Conservation (phyloP, 495 filamentous ascomycete genomes). For the Penicillium daleae region DNA sequence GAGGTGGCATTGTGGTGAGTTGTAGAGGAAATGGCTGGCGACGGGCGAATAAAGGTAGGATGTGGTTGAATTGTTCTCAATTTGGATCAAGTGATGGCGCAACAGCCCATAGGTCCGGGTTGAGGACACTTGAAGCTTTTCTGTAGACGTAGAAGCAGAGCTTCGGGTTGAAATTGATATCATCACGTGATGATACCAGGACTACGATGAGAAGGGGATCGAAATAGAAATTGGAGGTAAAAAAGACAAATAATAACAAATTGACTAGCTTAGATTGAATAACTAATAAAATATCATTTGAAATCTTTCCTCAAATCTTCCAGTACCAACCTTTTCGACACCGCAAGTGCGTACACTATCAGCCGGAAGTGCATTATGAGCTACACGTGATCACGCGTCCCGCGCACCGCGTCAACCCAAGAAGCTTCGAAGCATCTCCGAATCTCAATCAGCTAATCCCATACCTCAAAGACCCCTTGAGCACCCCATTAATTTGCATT, state of each 20-base stretch:
- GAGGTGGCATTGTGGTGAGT: slow-evolving; percentile 65
- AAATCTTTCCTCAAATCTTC: neutral
- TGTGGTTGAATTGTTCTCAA: no score
- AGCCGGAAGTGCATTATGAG: neutral
- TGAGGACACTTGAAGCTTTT: neutral
- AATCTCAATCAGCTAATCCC: neutral
- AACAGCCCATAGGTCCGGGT: neutral
- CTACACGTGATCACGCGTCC: slow-evolving; percentile 36
- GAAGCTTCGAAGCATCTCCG: slow-evolving; percentile 7
- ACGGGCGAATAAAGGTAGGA: neutral
- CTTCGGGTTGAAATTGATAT: slow-evolving; percentile 21
- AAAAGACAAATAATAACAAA: no score
- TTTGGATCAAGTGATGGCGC: neutral
- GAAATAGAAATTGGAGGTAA: neutral
- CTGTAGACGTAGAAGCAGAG: slow-evolving; percentile 12
- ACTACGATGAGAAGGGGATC: neutral
- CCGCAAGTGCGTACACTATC: neutral
- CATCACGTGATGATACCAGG: slow-evolving; percentile 21
- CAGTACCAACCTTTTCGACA: no score
- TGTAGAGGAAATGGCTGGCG: neutral
- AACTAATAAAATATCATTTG: neutral
- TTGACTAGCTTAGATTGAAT: no score
- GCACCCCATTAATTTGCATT: neutral
- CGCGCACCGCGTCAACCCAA: slow-evolving; percentile 27
- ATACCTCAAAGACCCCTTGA: neutral